Base-by-base conservation (phyloP, 257 asterid genomes). In the Plantago major region DNA sequence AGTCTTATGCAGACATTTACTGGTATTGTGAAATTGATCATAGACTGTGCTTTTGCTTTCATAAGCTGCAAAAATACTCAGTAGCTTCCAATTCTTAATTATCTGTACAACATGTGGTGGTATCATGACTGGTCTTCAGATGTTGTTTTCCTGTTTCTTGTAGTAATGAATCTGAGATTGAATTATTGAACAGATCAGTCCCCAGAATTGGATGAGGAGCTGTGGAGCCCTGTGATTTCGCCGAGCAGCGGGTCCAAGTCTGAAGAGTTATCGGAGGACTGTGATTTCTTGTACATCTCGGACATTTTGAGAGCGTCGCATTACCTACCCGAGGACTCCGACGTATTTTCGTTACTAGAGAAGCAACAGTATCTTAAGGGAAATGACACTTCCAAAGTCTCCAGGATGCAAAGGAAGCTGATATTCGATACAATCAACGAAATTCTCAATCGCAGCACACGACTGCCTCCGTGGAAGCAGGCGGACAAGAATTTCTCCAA, bases 381-480 rank as follows among this genome's bases (percentile, higher is more conserved):
- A 9, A 73, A 84, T 44, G 85, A 81, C 75, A 66, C 70, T 2
- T 74, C 90, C 70, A 74, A 84, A 26, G 75, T 61, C 64, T 78
- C 89, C 12, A 81, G 58, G 62, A 73, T 92, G 47, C 78, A 74
- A 44, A 69, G 99, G 70, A 86, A 73, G 76, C 77, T 92, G 22
- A 73, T 83, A 11, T 92, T 86, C 33, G 95, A 92, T 63, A 77
- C 86, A 2, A 65, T 78, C 50, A 76, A 66, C 1, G 99, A 87
- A 66, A 86, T 92, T 17, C 79, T 92, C n/a, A 76, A 86, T 55
- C 42, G 91, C 37, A 82, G 77, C 62, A 76, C 73, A 68, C 76
- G 68, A 30, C 53, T 92, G 60, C 97, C 99, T 10, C 97, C 96
- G 0, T 89, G 97, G 99, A 86, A 82, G 74, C 78, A 73, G 74